phyloP scores from a whole-genome alignment of 306 rosid species.

The Vigna angularis region DNA sequence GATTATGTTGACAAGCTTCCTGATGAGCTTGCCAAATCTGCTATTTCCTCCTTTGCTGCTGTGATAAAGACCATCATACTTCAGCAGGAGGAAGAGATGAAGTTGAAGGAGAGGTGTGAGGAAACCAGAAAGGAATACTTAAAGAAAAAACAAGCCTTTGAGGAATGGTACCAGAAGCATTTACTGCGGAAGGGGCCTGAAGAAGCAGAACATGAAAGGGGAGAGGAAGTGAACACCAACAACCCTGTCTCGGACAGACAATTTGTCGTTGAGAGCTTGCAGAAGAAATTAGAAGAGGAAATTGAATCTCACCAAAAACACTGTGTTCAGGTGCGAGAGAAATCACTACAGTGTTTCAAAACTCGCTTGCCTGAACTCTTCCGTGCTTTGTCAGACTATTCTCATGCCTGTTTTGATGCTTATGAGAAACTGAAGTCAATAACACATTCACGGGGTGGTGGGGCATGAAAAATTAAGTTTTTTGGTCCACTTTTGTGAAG shows the following conservation, averaged over 20 bases:
- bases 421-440: constrained; percentile 62
- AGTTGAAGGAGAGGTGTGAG: constrained; percentile 74
- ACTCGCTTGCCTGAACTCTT: constrained; percentile 87
- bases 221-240: constrained; percentile 64
- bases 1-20: constrained; percentile 89
- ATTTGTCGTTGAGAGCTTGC: constrained; percentile 74
- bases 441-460: constrained; percentile 44
- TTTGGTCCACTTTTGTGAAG: constrained; percentile 26
- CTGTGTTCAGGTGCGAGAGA: constrained; percentile 78
- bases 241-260: constrained; percentile 67
- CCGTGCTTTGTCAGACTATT: constrained; percentile 66
- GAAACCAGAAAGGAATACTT: constrained; percentile 69
- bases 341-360: constrained; percentile 75
- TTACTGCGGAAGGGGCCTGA: constrained; percentile 54
- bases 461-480: constrained; percentile 41
- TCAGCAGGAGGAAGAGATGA: constrained; percentile 91
- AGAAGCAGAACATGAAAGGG: constrained; percentile 62
- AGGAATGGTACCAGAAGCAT: constrained; percentile 83
- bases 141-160: constrained; percentile 67
- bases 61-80: constrained; percentile 69
- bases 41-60: constrained; percentile 75
- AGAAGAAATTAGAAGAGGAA: constrained; percentile 80
- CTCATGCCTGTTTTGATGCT: constrained; percentile 64
- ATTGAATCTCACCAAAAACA: constrained; percentile 66
- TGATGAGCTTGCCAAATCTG: constrained; percentile 80